These are phyloP conservation scores for Clarireedia homoeocarpa DNA, from an alignment of 2,329 filamentous ascomycete species.

Conservation along the genomic window DNA sequence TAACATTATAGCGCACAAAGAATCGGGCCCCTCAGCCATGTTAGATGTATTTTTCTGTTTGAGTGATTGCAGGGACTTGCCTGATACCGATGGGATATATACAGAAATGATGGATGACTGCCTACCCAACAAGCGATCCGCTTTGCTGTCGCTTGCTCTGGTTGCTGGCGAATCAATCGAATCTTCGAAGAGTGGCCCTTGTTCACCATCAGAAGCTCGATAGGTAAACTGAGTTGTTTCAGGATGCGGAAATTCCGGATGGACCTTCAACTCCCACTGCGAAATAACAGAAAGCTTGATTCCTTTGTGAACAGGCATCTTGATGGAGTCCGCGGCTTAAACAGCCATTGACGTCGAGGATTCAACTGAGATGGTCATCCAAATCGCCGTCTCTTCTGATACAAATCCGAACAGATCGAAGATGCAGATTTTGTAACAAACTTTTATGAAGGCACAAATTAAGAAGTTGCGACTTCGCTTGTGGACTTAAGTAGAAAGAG, in stretches of 20 bases:
- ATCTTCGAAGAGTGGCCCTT: background rate
- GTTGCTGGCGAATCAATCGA: constrained; percentile 9
- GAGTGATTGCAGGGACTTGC: constrained; percentile 27
- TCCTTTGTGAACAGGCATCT: constrained; percentile 25
- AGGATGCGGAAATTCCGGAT: constrained; percentile 49
- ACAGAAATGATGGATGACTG: constrained; percentile 39
- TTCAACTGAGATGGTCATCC: background rate
- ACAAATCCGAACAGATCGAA: background rate
- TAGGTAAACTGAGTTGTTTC: constrained; percentile 39
- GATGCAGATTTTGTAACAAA: background rate
- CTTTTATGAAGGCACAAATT: background rate
- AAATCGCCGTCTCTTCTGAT: background rate
- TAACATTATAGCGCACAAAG: constrained; percentile 41
- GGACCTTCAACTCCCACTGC: constrained; percentile 25
- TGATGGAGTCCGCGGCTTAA: background rate
- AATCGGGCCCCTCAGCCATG: constrained; percentile 41
- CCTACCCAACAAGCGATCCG: constrained; percentile 27
- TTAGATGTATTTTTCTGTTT: constrained; percentile 5
- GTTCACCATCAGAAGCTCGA: constrained; percentile 10
- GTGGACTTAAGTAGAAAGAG: background rate
- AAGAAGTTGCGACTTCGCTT: background rate
- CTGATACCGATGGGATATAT: constrained; percentile 48
- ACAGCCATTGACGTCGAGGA: background rate
- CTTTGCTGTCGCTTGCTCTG: constrained; percentile 18
- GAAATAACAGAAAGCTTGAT: constrained; percentile 25